These are phyloP conservation scores for Tardiomyces blankii DNA, from an alignment of 1,139 yeast species.

Conservation along the genomic window DNA sequence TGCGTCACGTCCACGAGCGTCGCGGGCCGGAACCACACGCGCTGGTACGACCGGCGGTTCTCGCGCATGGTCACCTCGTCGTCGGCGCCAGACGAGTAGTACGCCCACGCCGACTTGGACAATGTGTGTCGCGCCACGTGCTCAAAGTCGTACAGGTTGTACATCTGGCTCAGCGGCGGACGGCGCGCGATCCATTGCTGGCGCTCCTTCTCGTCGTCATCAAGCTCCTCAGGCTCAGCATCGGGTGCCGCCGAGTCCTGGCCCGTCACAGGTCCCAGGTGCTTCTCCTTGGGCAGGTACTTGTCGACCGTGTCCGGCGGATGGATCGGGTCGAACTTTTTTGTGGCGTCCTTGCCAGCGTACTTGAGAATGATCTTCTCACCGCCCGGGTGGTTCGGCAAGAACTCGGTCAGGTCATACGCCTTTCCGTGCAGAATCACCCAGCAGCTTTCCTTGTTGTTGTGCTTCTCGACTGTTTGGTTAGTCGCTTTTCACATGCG, in stretches of 20 bases:
- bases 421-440: slow-evolving; percentile 73
- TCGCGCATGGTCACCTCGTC: slow-evolving; percentile 86
- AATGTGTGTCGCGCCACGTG: slow-evolving; percentile 68
- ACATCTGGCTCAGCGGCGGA: slow-evolving; percentile 60
- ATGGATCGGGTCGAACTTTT: slow-evolving; percentile 74
- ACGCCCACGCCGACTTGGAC: slow-evolving; percentile 79
- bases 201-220: slow-evolving; percentile 25
- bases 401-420: slow-evolving; percentile 68
- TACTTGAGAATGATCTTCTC: slow-evolving; percentile 53
- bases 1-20: slow-evolving; percentile 62
- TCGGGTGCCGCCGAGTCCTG: slow-evolving; percentile 7
- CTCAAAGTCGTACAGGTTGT: slow-evolving; percentile 73
- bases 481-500: too few species aligned
- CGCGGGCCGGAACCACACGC: slow-evolving; percentile 76
- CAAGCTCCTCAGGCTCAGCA: slow-evolving; percentile 14
- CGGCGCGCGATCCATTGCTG: slow-evolving; percentile 30
- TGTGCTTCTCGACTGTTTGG: slow-evolving; percentile 52
- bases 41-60: slow-evolving; percentile 79
- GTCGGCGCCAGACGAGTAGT: slow-evolving; percentile 84
- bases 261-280: slow-evolving; percentile 34
- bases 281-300: slow-evolving; percentile 34
- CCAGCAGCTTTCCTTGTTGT: slow-evolving; percentile 63
- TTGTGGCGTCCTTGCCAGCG: slow-evolving; percentile 86
- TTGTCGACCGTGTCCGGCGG: slow-evolving; percentile 65
- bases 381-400: slow-evolving; percentile 83